Conservation (phyloP, 768 basidiomycete species). For the Mycena capillaripes region DNA sequence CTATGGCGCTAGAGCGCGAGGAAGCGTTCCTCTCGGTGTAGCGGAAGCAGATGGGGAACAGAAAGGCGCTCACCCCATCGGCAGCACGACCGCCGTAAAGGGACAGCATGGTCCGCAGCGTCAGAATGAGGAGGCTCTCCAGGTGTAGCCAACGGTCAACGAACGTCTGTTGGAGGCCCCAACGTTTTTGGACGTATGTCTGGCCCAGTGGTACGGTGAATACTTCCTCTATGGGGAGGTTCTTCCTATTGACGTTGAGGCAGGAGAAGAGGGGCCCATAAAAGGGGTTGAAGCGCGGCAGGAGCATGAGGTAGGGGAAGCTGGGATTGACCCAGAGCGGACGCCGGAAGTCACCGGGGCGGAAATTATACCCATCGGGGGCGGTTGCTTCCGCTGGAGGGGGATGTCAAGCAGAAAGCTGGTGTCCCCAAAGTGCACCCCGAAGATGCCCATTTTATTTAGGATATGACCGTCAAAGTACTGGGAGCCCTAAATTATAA, state of each 20-base stretch:
- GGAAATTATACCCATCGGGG: slow-evolving; percentile 20
- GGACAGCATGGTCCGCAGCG: slow-evolving; percentile 16
- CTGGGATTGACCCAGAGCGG: slow-evolving; percentile 26
- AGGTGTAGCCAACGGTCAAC: slow-evolving; percentile 27
- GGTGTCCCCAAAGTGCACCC: slow-evolving; percentile 31
- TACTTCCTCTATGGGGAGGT: slow-evolving; percentile 20
- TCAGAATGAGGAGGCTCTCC: slow-evolving; percentile 30
- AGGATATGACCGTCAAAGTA: slow-evolving; percentile 26
- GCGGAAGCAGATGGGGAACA: slow-evolving; percentile 19
- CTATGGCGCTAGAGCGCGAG: slow-evolving; percentile 13
- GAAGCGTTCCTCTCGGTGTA: slow-evolving; percentile 22
- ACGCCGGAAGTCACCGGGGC: slow-evolving; percentile 20
- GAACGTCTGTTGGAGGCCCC: slow-evolving; percentile 25
- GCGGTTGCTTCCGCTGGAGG: slow-evolving; percentile 5
- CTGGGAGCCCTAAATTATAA: not conserved
- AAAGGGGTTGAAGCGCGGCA: slow-evolving; percentile 26
- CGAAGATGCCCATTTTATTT: slow-evolving; percentile 28
- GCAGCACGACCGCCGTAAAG: slow-evolving; percentile 25
- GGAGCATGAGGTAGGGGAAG: slow-evolving; percentile 27
- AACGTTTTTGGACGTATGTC: not conserved
- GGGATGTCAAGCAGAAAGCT: slow-evolving; percentile 29
- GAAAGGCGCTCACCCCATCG: slow-evolving; percentile 9
- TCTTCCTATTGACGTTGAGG: slow-evolving; percentile 21
- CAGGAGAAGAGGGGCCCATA: slow-evolving; percentile 27
- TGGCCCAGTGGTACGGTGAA: not conserved